Conservation (phyloP, 2,329 filamentous ascomycete genomes). For the Cladosporium sp. region DNA sequence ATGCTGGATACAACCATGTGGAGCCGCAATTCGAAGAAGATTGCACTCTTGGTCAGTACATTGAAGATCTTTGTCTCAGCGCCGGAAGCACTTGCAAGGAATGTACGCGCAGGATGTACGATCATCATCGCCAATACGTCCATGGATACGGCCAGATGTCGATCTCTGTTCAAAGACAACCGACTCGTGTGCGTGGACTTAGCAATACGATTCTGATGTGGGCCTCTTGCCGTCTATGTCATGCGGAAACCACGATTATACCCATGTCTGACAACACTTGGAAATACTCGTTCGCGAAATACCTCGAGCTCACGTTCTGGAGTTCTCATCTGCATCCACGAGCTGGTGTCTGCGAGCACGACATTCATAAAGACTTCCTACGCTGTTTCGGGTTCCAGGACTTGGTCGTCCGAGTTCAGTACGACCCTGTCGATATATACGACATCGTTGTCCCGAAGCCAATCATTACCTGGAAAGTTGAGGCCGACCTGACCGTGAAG, state of each 20-base stretch:
- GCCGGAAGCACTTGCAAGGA: slow-evolving; percentile 74
- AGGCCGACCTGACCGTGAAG: slow-evolving; percentile 85
- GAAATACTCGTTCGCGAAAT: slow-evolving; percentile 98
- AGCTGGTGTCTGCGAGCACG: slow-evolving; percentile 77
- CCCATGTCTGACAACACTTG: slow-evolving; percentile 92
- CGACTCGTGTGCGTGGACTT: slow-evolving; percentile 60
- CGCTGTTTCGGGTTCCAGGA: slow-evolving; percentile 89
- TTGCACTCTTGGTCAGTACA: slow-evolving; percentile 89
- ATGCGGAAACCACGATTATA: slow-evolving; percentile 81
- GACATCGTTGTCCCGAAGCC: slow-evolving; percentile 91
- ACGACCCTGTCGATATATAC: slow-evolving; percentile 85
- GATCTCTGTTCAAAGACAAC: slow-evolving; percentile 76
- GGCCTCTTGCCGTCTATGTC: slow-evolving; percentile 91
- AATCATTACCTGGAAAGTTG: slow-evolving; percentile 95
- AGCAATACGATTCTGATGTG: slow-evolving; percentile 88
- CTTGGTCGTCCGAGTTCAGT: slow-evolving; percentile 81
- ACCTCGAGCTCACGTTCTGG: slow-evolving; percentile 97
- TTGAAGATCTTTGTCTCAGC: slow-evolving; percentile 79
- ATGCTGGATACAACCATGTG: slow-evolving; percentile 73
- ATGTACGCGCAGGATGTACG: slow-evolving; percentile 82
- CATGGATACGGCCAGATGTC: slow-evolving; percentile 93
- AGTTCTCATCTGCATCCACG: slow-evolving; percentile 74
- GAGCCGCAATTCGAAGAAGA: slow-evolving; percentile 71
- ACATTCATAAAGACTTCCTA: slow-evolving; percentile 87
- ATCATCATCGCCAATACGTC: slow-evolving; percentile 95